Evolutionary conservation across 805 yeast species (phyloP).

Genomic region (Pichia deserticola): DNA sequence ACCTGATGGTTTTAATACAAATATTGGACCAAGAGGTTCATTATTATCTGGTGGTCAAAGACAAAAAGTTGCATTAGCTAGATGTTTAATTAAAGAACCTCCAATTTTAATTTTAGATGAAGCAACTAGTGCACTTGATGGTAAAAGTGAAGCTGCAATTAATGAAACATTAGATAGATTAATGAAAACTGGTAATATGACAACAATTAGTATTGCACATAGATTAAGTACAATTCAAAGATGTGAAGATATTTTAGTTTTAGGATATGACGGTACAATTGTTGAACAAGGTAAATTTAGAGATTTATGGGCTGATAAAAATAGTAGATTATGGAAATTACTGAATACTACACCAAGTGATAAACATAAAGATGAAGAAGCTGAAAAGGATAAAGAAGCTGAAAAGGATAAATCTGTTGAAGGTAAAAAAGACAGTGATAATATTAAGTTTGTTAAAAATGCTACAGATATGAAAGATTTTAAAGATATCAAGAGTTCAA

Average conservation of each 20-base stretch:
- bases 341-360: conserved; percentile 18
- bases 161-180: conserved; percentile 62
- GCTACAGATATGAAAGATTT: no score
- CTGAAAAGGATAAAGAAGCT: neutral
- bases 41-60: conserved; percentile 67
- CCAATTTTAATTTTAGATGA: conserved; percentile 59
- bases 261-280: conserved; percentile 69
- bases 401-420: conserved; percentile 2
- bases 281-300: conserved; percentile 67
- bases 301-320: conserved; percentile 41
- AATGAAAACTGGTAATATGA: conserved; percentile 39
- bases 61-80: conserved; percentile 69
- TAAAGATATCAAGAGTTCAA: no score
- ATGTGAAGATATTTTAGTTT: conserved; percentile 73
- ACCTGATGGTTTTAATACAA: conserved; percentile 76
- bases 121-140: conserved; percentile 90
- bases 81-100: conserved; percentile 65
- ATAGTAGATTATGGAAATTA: conserved; percentile 27
- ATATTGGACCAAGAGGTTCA: conserved; percentile 75
- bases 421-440: neutral
- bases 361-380: conserved; percentile 10
- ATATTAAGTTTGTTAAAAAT: no score
- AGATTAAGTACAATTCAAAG: conserved; percentile 80
- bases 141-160: conserved; percentile 79
- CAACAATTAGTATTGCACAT: conserved; percentile 86